Percentiles rank a stretch among this genome's conserved stretches.
Conservation (phyloP, 306 rosid species). For the Albizia julibrissin region DNA sequence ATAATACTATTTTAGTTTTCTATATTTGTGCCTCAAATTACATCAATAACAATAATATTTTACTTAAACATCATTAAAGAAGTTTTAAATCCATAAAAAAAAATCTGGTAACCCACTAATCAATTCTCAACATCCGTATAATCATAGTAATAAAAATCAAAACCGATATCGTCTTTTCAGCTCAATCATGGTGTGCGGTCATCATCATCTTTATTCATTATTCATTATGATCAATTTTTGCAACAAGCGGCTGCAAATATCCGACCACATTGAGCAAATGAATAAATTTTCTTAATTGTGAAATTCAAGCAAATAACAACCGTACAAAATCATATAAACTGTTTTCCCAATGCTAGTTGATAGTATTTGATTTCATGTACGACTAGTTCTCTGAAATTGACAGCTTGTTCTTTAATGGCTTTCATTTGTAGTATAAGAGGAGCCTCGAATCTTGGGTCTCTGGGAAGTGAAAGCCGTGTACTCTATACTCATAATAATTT, state of each 20-base stretch:
- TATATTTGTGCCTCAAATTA: background rate
- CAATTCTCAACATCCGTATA: background rate
- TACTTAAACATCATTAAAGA: background rate
- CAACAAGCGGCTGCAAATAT: conserved; percentile 31
- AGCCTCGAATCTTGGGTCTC: conserved; percentile 35
- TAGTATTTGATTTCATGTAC: conserved; percentile 16
- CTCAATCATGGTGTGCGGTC: conserved; percentile 25
- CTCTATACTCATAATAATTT: background rate
- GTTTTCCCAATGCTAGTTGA: background rate
- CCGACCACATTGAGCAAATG: background rate
- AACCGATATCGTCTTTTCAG: background rate
- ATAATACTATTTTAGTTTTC: too few relatives aligned
- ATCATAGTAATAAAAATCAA: background rate
- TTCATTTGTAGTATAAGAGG: conserved; percentile 17
- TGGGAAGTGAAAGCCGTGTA: background rate
- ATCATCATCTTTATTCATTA: background rate
- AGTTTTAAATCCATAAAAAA: background rate
- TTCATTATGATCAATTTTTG: conserved; percentile 23
- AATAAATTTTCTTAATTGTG: background rate
- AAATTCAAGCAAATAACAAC: conserved; percentile 16
- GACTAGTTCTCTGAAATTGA: conserved; percentile 27
- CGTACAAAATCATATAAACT: conserved; percentile 30
- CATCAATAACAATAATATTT: background rate
- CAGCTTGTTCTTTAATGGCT: conserved; percentile 32
- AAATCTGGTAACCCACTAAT: background rate